Conservation (phyloP, 2,329 filamentous ascomycete species). For the Dothistroma pini region DNA sequence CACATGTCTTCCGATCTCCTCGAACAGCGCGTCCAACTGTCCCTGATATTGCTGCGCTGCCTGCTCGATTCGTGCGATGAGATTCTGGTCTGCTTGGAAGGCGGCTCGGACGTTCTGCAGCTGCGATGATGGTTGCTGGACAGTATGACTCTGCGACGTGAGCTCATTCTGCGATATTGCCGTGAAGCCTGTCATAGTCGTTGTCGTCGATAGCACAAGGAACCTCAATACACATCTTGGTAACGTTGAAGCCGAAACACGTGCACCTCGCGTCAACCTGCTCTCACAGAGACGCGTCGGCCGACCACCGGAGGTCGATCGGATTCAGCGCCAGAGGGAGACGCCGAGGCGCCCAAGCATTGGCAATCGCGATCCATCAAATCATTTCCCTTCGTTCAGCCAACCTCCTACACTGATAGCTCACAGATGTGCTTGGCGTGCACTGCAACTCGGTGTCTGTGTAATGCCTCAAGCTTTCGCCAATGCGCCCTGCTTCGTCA, state of each 20-base stretch:
- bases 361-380: not conserved
- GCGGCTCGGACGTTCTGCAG: slow-evolving; percentile 16
- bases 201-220: not conserved
- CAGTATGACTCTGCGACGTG: not conserved
- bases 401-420: not conserved
- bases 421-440: not conserved
- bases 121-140: not conserved
- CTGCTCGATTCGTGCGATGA: slow-evolving; percentile 20
- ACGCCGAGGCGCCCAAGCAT: slow-evolving; percentile 1
- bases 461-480: not conserved
- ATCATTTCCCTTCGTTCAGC: not conserved
- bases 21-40: slow-evolving; percentile 39
- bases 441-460: not conserved
- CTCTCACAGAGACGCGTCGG: not conserved
- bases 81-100: slow-evolving; percentile 16
- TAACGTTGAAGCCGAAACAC: not conserved
- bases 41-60: slow-evolving; percentile 17
- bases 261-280: slow-evolving; percentile 5
- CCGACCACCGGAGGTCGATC: not conserved
- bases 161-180: not conserved
- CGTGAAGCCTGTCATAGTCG: not conserved
- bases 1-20: slow-evolving; percentile 49
- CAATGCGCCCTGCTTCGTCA: not conserved
- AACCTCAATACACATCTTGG: not conserved
- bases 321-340: not conserved